phyloP scores from a whole-genome alignment of 352 stramenopile species.

The Globisporangium ultimum region DNA sequence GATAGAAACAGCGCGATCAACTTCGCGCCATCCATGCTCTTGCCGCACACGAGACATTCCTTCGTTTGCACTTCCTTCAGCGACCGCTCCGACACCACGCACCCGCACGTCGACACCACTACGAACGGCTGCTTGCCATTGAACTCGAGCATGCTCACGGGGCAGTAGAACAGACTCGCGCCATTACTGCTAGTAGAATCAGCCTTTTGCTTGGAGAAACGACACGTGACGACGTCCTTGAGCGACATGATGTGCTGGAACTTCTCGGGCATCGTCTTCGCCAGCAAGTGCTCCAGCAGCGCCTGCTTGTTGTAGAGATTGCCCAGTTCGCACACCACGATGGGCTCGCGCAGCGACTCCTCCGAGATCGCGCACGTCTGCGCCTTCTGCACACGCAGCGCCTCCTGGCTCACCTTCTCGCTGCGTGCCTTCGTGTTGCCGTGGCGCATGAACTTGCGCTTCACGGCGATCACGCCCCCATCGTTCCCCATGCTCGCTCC shows the following conservation, averaged over 20 bases:
- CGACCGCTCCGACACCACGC: slow-evolving; percentile 85
- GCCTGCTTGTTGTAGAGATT: slow-evolving; percentile 93
- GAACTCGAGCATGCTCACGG: slow-evolving; percentile 85
- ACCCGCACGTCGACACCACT: slow-evolving; percentile 77
- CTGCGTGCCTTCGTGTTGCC: slow-evolving; percentile 67
- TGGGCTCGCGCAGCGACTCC: slow-evolving; percentile 73
- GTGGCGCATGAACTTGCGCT: slow-evolving; percentile 93
- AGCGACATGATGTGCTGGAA: slow-evolving; percentile 84
- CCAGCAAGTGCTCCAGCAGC: slow-evolving; percentile 79
- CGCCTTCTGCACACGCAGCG: slow-evolving; percentile 50
- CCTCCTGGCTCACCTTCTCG: slow-evolving; percentile 66
- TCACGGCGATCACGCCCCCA: slow-evolving; percentile 91
- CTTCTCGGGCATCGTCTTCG: slow-evolving; percentile 62
- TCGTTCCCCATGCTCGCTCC: slow-evolving; percentile 85
- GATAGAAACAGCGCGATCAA: slow-evolving; percentile 57
- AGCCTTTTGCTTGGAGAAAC: slow-evolving; percentile 22
- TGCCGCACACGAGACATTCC: slow-evolving; percentile 70
- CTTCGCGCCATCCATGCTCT: slow-evolving; percentile 43
- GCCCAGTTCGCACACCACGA: slow-evolving; percentile 86
- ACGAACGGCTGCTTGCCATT: slow-evolving; percentile 87
- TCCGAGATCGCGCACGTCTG: slow-evolving; percentile 81
- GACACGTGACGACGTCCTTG: slow-evolving; percentile 86
- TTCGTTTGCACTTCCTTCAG: slow-evolving; percentile 77
- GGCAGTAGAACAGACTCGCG: slow-evolving; percentile 43
- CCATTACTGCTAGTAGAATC: neutral